Evolutionary conservation across 2,329 filamentous ascomycete species (phyloP), one percentile per base, ranked within the genome.

Genomic region (Alternaria postmessia): DNA sequence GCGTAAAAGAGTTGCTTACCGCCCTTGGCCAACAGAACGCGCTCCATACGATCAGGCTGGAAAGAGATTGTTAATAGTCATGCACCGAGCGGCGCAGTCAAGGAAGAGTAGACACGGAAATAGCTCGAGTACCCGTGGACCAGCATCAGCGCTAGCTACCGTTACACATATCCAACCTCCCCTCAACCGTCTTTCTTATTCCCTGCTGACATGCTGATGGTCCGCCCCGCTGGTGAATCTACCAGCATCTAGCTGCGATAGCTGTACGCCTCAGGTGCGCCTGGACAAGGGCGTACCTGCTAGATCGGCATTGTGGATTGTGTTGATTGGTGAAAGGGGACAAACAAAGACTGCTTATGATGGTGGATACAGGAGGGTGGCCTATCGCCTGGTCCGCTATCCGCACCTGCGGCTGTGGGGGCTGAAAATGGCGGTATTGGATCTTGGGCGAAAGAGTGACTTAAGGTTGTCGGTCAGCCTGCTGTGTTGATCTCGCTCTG

Each of bases 401-500:
- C 24, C 43, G 43, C 43, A 46, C 16, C 39, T 56, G 57, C 53
- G 52, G 57, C 52, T 57, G 39, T 55, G 11, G 38, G 56, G 57
- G 57, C 52, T 57, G 52, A 51, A 22, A 42, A 44, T 49, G 34
- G 57, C 52, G 52, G 41, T 48, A 59, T 51, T 38, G 24, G 11
- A 22, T n/a, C 12, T 54, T 48, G 51, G 44, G 52, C 32, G 14
- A 24, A n/a, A 41, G 30, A 26, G 26, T 51, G 38, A 47, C 44
- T 60, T 51, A 60, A 60, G 57, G 46, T 46, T 44, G 39, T 30
- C 20, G 52, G 22, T 51, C 32, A 46, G 52, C 52, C 39, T 47
- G 49, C 28, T 30, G 24, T 39, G 32, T 42, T 32, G 24, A 14
- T 56, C 51, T 41, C 34, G 38, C 32, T 22, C 43, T 56, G 26